Evolutionary conservation across 2,329 filamentous ascomycete genomes (phyloP).

Genomic region (Aspergillus phoenicis): DNA sequence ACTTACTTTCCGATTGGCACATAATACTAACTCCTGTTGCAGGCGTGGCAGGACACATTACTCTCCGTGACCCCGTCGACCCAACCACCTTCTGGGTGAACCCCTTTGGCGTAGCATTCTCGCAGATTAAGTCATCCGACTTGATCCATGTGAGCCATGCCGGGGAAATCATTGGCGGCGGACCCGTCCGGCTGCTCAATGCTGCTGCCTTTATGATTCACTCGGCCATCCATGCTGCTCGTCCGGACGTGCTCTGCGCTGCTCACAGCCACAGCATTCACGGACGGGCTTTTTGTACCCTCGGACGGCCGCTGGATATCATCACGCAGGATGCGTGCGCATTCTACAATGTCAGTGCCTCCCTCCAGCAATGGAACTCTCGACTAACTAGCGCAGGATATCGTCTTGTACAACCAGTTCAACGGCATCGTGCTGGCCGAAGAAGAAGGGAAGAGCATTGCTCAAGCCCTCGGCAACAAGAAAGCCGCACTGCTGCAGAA

Average conservation of each 20-base stretch:
- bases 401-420: conserved; percentile 56
- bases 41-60: conserved; percentile 67
- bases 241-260: conserved; percentile 58
- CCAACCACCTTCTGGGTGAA: conserved; percentile 67
- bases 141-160: conserved; percentile 67
- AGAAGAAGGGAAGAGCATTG: conserved; percentile 58
- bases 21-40: background rate
- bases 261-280: conserved; percentile 60
- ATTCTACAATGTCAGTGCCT: conserved; percentile 43
- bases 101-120: conserved; percentile 65
- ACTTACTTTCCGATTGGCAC: background rate
- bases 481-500: conserved; percentile 59
- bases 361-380: too few relatives aligned
- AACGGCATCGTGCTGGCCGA: conserved; percentile 57
- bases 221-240: conserved; percentile 56
- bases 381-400: conserved; percentile 41
- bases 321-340: conserved; percentile 50
- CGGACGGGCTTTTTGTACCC: conserved; percentile 48
- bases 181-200: conserved; percentile 51
- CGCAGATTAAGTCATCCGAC: conserved; percentile 64
- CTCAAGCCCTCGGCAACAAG: conserved; percentile 49
- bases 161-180: conserved; percentile 66
- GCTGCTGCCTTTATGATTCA: conserved; percentile 56
- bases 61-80: conserved; percentile 62
- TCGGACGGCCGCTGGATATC: conserved; percentile 48